A percentile compares a stretch with the other conserved stretches of the same genome.
These are phyloP conservation scores for Nicotiana tabacum DNA, from an alignment of 257 asterid genomes.

Conservation along the genomic window DNA sequence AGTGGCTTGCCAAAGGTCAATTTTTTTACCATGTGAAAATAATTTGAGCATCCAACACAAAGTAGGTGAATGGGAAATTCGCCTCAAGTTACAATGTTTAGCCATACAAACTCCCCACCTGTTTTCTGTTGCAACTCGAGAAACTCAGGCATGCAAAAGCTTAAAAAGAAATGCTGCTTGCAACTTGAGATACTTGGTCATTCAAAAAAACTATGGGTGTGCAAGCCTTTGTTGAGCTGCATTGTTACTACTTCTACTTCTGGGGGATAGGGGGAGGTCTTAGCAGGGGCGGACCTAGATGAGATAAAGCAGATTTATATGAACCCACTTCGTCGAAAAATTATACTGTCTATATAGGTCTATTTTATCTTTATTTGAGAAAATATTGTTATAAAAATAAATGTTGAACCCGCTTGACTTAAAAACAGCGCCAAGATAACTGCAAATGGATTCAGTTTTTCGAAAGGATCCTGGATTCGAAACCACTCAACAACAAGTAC, in stretches of 20 bases:
- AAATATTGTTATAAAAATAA: no score
- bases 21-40: background rate
- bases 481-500: no score
- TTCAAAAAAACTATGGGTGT: background rate
- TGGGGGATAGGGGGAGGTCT: background rate
- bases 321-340: no score
- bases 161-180: background rate
- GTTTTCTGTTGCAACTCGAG: background rate
- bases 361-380: no score
- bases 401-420: no score
- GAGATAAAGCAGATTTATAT: no score
- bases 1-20: background rate
- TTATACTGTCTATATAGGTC: no score
- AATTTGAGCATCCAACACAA: background rate
- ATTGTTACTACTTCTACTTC: background rate
- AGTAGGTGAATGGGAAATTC: background rate
- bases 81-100: background rate
- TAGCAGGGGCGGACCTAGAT: background rate
- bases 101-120: no score
- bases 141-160: background rate
- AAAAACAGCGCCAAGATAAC: no score
- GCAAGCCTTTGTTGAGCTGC: background rate
- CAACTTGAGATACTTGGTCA: background rate
- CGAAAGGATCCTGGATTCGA: no score
- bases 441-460: no score